phyloP scores from a whole-genome alignment of 257 asterid genomes.

The Solanum arcanum region DNA sequence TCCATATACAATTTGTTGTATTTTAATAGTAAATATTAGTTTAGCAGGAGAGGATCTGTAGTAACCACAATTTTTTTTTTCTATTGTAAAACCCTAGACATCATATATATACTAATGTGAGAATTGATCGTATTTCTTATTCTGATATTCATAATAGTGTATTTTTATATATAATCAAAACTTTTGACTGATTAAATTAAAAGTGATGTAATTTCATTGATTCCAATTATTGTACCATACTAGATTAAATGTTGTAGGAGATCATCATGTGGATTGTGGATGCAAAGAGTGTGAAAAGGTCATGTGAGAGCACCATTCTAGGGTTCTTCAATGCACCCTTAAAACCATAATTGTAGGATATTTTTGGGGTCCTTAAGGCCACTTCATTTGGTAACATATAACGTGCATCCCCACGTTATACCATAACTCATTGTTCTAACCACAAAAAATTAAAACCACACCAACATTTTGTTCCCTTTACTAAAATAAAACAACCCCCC shows the following conservation, averaged over 20 bases:
- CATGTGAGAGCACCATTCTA: background rate
- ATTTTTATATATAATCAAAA: background rate
- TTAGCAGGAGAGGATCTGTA: background rate
- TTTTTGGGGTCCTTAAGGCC: background rate
- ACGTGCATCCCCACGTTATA: background rate
- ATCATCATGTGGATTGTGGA: background rate
- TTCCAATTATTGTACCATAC: background rate
- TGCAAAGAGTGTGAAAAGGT: background rate
- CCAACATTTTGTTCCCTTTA: background rate
- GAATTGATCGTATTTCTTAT: background rate
- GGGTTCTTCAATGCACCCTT: conserved; percentile 1
- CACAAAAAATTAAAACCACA: background rate
- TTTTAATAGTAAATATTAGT: background rate
- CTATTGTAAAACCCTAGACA: background rate
- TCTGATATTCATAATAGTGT: background rate
- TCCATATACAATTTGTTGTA: background rate
- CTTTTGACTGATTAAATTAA: background rate
- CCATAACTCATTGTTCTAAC: background rate
- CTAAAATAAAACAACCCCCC: background rate
- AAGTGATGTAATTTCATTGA: background rate
- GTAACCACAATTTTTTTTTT: background rate
- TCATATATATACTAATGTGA: background rate
- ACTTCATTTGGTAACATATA: background rate
- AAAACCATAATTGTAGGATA: background rate
- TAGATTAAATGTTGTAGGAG: background rate